Base-by-base conservation (phyloP, 345 rosid species). In the Eucalyptus regnans region DNA sequence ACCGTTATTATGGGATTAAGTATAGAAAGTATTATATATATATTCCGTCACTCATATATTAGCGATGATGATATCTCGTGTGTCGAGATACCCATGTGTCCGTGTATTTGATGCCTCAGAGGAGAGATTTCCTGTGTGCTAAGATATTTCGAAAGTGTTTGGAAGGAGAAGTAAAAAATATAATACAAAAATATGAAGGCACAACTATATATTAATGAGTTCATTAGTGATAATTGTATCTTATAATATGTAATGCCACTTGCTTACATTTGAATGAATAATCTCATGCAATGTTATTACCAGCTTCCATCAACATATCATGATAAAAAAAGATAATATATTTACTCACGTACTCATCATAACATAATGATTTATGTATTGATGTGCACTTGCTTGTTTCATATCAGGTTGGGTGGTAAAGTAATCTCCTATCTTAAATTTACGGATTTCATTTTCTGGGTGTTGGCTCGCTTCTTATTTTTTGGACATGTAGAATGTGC, bases 251-350 rank as follows among this genome's bases (percentile, higher is more conserved):
- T 52, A 52, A 52, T 52, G 10, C 23, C 58, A 52, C 58, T n/a
- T 3, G 1, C 68, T 25, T 60, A 5, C 31, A 27, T 27, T 62
- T 27, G 17, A 62, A 29, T 62, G 68, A 62, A 62, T 62, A 62
- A 62, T 62, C 15, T 27, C 15, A 62, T 5, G 0, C 8, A 27
- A 60, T 60, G 68, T 60, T 60, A 25, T 60, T 62, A 0, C 12
- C 1, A 12, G 0, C n/a, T 62, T 62, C 1, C 33, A 1, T 29
- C 17, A 7, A 29, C 18, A 29, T 29, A 62, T 62, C 33, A 29
- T 7, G 33, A 29, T 62, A 29, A 12, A 6, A 6, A 29, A 29
- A 62, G 4, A 62, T 7, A 29, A 62, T 29, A 7, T 29, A 62
- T 12, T 13, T 62, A 62, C 71, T 62, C 29, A 5, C 6, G 9